These are phyloP conservation scores for Serendipita sp. DNA, from an alignment of 768 basidiomycete genomes.

Conservation along the genomic window DNA sequence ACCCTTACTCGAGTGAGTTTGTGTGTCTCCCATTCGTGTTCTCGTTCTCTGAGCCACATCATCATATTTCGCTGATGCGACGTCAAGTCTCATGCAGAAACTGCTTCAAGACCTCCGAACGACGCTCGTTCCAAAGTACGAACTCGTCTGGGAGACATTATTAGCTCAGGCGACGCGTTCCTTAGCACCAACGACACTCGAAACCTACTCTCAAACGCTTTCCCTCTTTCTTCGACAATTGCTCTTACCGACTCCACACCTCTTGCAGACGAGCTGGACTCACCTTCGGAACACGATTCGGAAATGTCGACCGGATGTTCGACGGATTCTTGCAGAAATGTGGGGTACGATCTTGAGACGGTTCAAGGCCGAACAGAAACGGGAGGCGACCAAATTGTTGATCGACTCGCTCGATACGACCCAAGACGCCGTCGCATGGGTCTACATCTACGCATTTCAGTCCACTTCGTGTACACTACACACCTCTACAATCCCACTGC, in stretches of 20 bases:
- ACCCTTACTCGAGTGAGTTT: conserved; percentile 59
- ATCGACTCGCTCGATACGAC: conserved; percentile 19
- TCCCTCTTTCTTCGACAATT: conserved; percentile 57
- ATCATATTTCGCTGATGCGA: too few species aligned
- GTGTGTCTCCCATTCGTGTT: neutral
- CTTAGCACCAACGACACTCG: conserved; percentile 45
- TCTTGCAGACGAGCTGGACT: conserved; percentile 35
- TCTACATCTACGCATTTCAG: neutral
- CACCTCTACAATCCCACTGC: conserved; percentile 49
- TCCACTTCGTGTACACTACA: conserved; percentile 38
- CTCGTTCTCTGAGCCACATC: too few species aligned
- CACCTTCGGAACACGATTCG: conserved; percentile 34
- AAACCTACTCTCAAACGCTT: conserved; percentile 50
- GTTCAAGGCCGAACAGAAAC: conserved; percentile 44
- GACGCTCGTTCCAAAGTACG: conserved; percentile 50
- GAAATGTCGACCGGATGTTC: conserved; percentile 53
- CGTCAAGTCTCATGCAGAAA: conserved; percentile 55
- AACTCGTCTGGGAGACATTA: conserved; percentile 37
- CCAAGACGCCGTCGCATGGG: conserved; percentile 21
- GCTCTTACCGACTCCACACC: conserved; percentile 36
- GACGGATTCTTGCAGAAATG: conserved; percentile 67
- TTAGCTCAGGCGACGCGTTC: conserved; percentile 41
- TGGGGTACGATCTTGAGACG: conserved; percentile 70
- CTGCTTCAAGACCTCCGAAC: conserved; percentile 67
- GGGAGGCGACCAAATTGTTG: conserved; percentile 41